Base-by-base conservation (phyloP, 306 rosid species). In the Vigna hirtella region DNA sequence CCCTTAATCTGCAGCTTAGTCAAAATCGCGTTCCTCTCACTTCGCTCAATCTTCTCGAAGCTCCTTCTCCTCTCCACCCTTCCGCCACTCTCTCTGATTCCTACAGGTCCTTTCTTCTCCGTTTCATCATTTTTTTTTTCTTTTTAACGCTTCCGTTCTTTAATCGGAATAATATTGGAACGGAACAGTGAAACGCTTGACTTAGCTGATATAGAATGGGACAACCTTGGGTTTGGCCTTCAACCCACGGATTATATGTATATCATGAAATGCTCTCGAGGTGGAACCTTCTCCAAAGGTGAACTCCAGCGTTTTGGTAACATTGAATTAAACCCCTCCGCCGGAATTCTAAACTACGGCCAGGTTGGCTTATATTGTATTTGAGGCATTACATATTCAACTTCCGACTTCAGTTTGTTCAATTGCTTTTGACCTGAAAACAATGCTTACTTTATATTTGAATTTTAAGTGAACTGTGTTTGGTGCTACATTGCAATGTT, bases 331-430 rank as follows among this genome's bases (percentile, higher is more conserved):
- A 88, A 62, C 68, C 99, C 99, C 59, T 86, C 98, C 4, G 91
- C 99, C 4, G 99, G 97, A 67, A 89, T 95, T 71, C 70, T 95
- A 56, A 95, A 95, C 84, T 95, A 95, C 76, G 99, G 97, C 50
- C 98, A 95, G 98, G 98, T 95, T 80, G 66, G 74, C 62, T 65
- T 63, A 40, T 40, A 4, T 66, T 5, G 18, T 65, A 65, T 15
- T 1, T 32, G 0, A 32, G 17, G 9, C 20, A 7, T n/a, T 9
- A 0, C 52, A 24, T 34, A 28, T 64, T 43, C 1, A 45, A 13
- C 16, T 48, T 70, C 18, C 22, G 16, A 34, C 14, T 57, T 63
- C 67, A 28, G 24, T 50, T 51, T 11, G 43, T 24, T 17, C n/a
- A 43, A 32, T 64, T 74, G 52, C 26, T 61, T 61, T 74, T 73